phyloP scores from a whole-genome alignment of 306 rosid species.

The Quercus dentata region DNA sequence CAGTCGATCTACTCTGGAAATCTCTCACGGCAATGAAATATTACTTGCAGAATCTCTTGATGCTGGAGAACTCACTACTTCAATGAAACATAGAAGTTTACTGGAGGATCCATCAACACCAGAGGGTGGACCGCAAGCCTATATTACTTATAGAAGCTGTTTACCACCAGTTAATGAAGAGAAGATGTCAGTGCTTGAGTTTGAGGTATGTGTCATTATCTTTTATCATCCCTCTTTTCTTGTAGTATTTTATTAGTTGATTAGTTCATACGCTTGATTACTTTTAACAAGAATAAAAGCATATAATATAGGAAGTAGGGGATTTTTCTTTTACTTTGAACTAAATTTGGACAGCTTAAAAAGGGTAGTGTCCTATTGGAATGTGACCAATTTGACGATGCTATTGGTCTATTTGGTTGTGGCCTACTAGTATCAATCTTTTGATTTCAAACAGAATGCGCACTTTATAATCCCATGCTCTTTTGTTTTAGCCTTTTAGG shows the following conservation, averaged over 20 bases:
- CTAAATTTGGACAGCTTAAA: background rate
- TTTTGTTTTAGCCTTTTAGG: background rate
- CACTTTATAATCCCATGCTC: background rate
- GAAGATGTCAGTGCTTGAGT: slow-evolving; percentile 65
- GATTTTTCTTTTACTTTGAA: background rate
- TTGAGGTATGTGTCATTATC: slow-evolving; percentile 56
- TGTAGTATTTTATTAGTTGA: slow-evolving; percentile 1
- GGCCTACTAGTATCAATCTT: background rate
- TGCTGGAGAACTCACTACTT: slow-evolving; percentile 26
- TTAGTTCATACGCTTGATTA: slow-evolving; percentile 19
- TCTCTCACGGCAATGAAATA: slow-evolving; percentile 22
- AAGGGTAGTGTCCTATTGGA: background rate
- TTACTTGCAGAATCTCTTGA: slow-evolving; percentile 20
- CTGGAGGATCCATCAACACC: slow-evolving; percentile 38
- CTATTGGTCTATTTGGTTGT: background rate
- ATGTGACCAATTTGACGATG: background rate
- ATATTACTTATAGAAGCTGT: slow-evolving; percentile 83
- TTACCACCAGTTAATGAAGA: slow-evolving; percentile 70
- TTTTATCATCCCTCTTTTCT: background rate
- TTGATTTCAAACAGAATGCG: background rate
- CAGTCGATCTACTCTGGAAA: slow-evolving; percentile 47
- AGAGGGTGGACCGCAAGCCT: slow-evolving; percentile 44
- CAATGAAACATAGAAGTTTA: slow-evolving; percentile 42
- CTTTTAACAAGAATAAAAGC: background rate
- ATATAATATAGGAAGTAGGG: background rate